Evolutionary conservation across 306 rosid genomes (phyloP).

Genomic region (Hippophae rhamnoides): DNA sequence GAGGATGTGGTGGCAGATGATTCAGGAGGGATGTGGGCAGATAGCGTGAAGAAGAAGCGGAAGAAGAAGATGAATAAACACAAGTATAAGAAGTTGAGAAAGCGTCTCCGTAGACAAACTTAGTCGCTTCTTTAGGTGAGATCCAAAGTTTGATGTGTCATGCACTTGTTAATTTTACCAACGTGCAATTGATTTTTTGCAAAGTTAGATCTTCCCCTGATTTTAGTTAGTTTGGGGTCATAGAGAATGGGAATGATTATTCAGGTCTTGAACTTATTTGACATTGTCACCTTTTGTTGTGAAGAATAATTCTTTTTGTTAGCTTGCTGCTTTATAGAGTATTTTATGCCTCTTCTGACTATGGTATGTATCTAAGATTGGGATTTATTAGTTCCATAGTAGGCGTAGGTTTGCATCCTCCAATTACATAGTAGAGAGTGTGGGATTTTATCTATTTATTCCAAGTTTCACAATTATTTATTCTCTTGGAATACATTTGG

Average conservation of each 20-base stretch:
- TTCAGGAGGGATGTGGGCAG: slow-evolving; percentile 54
- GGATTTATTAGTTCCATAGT: no score
- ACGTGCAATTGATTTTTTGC: slow-evolving; percentile 6
- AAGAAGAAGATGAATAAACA: slow-evolving; percentile 77
- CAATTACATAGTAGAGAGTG: no score
- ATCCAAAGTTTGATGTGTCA: slow-evolving; percentile 12
- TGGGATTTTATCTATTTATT: no score
- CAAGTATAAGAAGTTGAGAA: slow-evolving; percentile 64
- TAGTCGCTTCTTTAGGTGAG: slow-evolving; percentile 37
- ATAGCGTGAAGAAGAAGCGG: slow-evolving; percentile 85
- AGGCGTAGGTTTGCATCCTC: no score
- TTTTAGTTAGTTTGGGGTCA: slow-evolving; percentile 6
- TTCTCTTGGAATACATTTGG: no score
- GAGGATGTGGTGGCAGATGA: slow-evolving; percentile 31
- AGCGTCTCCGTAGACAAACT: slow-evolving; percentile 53
- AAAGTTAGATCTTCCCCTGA: slow-evolving; percentile 15
- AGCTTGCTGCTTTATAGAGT: no score
- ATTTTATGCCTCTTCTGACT: no score
- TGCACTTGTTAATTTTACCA: slow-evolving; percentile 1
- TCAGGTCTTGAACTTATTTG: slow-evolving; percentile 1
- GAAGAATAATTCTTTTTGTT: not conserved
- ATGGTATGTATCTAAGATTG: no score
- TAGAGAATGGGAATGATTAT: not conserved
- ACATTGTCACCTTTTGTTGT: not conserved
- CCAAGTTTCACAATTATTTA: no score